Evolutionary conservation across 192 early-diverging fungal genomes (phyloP), one percentile per base, ranked within the genome.

Genomic region (Mortierella antarctica): DNA sequence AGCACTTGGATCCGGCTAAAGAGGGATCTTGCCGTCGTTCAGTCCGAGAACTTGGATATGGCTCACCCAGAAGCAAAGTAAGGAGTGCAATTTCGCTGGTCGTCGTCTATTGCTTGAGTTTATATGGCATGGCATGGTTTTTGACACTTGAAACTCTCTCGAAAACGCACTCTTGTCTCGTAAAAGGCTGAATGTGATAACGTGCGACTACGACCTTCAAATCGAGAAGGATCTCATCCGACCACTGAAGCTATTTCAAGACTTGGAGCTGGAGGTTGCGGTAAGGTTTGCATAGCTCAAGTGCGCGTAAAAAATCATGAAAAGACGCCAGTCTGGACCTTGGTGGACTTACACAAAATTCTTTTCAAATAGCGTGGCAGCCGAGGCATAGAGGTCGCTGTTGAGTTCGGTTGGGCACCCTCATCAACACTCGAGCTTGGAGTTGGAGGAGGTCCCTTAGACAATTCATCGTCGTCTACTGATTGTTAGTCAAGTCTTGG

Each of bases 1-100:
- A 73, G 56, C 56, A 70, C 74, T 9, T 86, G 83, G 83, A 54
- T 62, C 12, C 66, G 62, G 5, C 41, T 86, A 5, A 76, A 76
- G 65, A 62, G 65, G 39, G 76, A 83, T 18, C 60, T 84, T 8
- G 63, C 57, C 6, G 15, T 54, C 40, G 42, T 83, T 8, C 66
- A 75, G 31, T 57, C 48, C 14, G 83, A 73, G 39, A 52, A 70
- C 4, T 18, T 86, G 11, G 64, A 83, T 21, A 74, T 86, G 83
- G 5, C 39, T 1, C 54, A 58, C 10, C 57, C 78, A 23, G 67
- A 62, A 39, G 83, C 85, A 54, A 83, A 55, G 85, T 83, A 77
- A 51, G 52, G 9, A 10, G 2, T 6, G 8, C 20, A 0, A 7
- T 39, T 23, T 55, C 23, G 15, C 8, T 42, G 45, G 7, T 0